Evolutionary conservation across 2,329 filamentous ascomycete species (phyloP), one percentile per base, ranked within the genome.

Genomic region (Fusarium xyrophilum): DNA sequence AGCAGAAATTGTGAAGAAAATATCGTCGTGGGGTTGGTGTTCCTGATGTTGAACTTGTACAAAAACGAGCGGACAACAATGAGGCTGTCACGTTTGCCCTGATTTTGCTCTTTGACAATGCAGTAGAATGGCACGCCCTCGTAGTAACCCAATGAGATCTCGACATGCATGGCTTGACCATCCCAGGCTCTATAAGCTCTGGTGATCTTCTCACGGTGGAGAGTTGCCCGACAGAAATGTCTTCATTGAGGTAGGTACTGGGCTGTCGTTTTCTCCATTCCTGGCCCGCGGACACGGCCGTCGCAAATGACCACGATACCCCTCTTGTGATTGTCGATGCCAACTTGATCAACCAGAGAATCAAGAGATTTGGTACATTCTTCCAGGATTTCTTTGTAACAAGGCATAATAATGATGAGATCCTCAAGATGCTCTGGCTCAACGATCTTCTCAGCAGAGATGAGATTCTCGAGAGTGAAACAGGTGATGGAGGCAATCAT

Each of bases 41-140:
- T 68, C n/a, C 80, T 79, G 15, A 74, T 68, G 53, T 82, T 80
- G 76, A 78, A 82, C 63, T 82, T 79, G 69, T 80, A 77, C 13
- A 82, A 66, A 55, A 82, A 80, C 1, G 80, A 82, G 6, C 80
- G 79, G 35, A 76, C 71, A 13, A 82, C 73, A 43, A 80, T 80
- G 40, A 82, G 70, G 36, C 79, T 79, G 65, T 82, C 81, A 6
- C 79, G 75, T 70, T 82, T 82, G 44, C 80, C 80, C 56, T 80
- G 78, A 62, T 82, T 82, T 67, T 79, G 76, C 54, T 79, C 76
- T 71, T 82, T 82, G 70, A 81, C 75, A 55, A 82, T 78, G 67
- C 79, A 80, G 58, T 79, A 74, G 67, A 77, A 82, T 0, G 80
- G 80, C 2, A 82, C 63, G 19, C 79, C 79, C 59, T 77, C 78